Conservation (phyloP, 2,329 filamentous ascomycete genomes). For the Aspergillus sp. region DNA sequence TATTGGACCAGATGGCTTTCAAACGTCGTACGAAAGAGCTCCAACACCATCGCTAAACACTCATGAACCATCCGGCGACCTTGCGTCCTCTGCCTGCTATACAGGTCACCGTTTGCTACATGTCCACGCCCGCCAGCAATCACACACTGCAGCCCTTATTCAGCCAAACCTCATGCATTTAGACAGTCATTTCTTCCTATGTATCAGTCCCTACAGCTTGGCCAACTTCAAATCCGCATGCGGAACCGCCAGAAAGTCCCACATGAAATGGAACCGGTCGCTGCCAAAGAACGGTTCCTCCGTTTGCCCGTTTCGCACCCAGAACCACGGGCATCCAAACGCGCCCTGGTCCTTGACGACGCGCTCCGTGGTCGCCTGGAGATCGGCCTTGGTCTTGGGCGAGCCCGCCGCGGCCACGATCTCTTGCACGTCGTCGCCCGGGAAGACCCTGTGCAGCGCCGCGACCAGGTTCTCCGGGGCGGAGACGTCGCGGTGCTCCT, state of each 20-base stretch:
- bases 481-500: conserved; percentile 50
- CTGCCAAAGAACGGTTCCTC: conserved; percentile 68
- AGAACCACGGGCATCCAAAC: conserved; percentile 70
- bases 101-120: no score
- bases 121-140: no score
- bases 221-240: conserved; percentile 21
- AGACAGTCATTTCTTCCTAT: no score
- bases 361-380: conserved; percentile 51
- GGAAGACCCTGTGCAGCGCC: conserved; percentile 24
- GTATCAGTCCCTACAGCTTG: conserved; percentile 4
- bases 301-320: conserved; percentile 47
- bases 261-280: conserved; percentile 58
- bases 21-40: conserved; percentile 56
- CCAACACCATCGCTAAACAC: conserved; percentile 75
- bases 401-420: conserved; percentile 48
- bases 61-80: conserved; percentile 33
- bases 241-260: conserved; percentile 51
- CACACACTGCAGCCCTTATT: no score
- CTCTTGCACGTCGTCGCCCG: conserved; percentile 39
- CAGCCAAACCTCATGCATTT: no score
- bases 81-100: no score
- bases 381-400: conserved; percentile 43
- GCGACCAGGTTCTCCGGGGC: conserved; percentile 44
- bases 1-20: conserved; percentile 47
- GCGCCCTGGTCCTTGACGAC: conserved; percentile 54